Percentiles rank a stretch among this genome's conserved stretches.
Conservation (phyloP, 2,329 filamentous ascomycete species). For the Chaetothyriales sp. region DNA sequence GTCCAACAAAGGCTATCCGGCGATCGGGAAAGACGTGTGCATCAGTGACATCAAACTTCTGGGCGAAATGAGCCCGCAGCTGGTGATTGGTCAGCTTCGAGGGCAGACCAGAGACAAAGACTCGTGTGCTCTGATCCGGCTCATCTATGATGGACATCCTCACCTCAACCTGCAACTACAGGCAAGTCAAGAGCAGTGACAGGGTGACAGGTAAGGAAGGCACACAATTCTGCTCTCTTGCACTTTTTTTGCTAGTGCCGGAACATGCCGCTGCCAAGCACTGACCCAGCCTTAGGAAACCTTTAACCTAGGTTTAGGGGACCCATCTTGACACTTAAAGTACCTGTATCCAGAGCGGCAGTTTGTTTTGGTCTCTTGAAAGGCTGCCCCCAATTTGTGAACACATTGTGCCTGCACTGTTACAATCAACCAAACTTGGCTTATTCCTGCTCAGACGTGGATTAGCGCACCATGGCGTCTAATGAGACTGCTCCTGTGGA, state of each 20-base stretch:
- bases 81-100: slow-evolving; percentile 73
- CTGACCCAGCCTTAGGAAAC: not conserved
- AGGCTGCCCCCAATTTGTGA: not conserved
- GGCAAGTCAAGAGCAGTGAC: slow-evolving; percentile 1
- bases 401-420: not conserved
- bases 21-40: slow-evolving; percentile 80
- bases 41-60: slow-evolving; percentile 68
- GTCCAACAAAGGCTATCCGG: slow-evolving; percentile 91
- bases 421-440: not conserved
- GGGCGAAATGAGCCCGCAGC: slow-evolving; percentile 77
- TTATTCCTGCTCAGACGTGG: not conserved
- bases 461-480: slow-evolving; percentile 9
- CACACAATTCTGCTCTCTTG: not conserved
- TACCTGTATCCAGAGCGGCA: not conserved
- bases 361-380: not conserved
- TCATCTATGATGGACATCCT: not conserved
- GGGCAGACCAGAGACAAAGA: slow-evolving; percentile 61
- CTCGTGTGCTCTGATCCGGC: slow-evolving; percentile 41
- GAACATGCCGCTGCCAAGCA: not conserved
- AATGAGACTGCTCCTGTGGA: slow-evolving; percentile 23
- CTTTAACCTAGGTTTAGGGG: not conserved
- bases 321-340: no score
- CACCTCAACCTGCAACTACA: not conserved
- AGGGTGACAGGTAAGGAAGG: slow-evolving; percentile 1
- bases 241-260: not conserved